phyloP scores from a whole-genome alignment of 805 yeast species.

The Tetrapisispora phaffii region DNA sequence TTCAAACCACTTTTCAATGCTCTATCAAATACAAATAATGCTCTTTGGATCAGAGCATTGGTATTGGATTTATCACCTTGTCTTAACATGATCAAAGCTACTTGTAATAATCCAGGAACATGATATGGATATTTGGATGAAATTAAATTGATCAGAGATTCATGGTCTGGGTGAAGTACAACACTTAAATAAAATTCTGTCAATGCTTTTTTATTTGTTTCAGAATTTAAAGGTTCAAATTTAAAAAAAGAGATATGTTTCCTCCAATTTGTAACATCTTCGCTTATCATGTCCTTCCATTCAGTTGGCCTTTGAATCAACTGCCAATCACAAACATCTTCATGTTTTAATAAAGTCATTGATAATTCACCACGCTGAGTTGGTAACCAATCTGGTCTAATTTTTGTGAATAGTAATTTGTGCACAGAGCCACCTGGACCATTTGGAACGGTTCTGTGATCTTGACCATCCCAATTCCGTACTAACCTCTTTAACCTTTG shows the following conservation, averaged over 20 bases:
- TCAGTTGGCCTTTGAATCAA: slow-evolving; percentile 33
- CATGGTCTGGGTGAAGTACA: slow-evolving; percentile 70
- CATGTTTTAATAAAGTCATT: slow-evolving; percentile 44
- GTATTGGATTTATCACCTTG: slow-evolving; percentile 66
- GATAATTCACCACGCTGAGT: slow-evolving; percentile 48
- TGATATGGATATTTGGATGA: slow-evolving; percentile 61
- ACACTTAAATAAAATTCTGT: slow-evolving; percentile 53
- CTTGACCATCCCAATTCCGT: slow-evolving; percentile 80
- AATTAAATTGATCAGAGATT: slow-evolving; percentile 46
- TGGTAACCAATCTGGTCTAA: slow-evolving; percentile 76
- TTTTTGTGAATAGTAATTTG: slow-evolving; percentile 57
- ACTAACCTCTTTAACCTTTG: slow-evolving; percentile 42
- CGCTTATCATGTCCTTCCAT: slow-evolving; percentile 42
- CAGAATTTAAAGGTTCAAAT: slow-evolving; percentile 34
- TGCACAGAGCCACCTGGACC: slow-evolving; percentile 39
- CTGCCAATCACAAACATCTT: slow-evolving; percentile 33
- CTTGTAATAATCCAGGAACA: slow-evolving; percentile 68
- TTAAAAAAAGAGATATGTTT: slow-evolving; percentile 46
- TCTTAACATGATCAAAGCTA: slow-evolving; percentile 59
- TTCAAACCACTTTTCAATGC: slow-evolving; percentile 52
- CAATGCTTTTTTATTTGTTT: slow-evolving; percentile 28
- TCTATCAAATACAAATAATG: slow-evolving; percentile 71
- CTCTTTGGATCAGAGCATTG: slow-evolving; percentile 65
- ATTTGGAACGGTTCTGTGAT: slow-evolving; percentile 65
- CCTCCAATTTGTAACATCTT: slow-evolving; percentile 31